Conservation (phyloP, 31 red algal species). For the Asparagopsis taxiformis region DNA sequence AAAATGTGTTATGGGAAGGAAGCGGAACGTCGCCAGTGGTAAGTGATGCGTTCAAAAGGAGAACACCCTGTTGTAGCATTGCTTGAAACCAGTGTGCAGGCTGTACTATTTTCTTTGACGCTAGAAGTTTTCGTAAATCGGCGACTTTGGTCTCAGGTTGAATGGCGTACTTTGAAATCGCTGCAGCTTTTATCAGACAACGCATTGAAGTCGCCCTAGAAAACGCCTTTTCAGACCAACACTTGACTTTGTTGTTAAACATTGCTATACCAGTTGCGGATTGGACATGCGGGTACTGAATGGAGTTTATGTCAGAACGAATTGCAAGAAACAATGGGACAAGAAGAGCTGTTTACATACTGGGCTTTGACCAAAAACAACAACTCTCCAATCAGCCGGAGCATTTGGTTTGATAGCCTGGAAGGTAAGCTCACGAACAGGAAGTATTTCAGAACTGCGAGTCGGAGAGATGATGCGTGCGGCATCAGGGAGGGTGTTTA, state of each 20-base stretch:
- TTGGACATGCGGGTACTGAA: too few relatives aligned
- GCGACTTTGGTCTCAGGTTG: background rate
- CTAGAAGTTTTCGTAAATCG: slow-evolving; percentile 3
- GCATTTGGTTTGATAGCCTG: slow-evolving; percentile 16
- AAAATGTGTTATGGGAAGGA: slow-evolving; percentile 12
- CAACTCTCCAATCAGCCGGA: slow-evolving; percentile 8
- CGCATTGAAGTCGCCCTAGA: slow-evolving; percentile 6
- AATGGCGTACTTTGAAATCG: slow-evolving; percentile 10
- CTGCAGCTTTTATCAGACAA: slow-evolving; percentile 18
- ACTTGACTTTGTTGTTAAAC: background rate
- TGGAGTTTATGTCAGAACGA: too few relatives aligned
- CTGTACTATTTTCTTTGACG: background rate
- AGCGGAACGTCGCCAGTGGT: background rate
- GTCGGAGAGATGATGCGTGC: background rate
- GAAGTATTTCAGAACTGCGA: background rate
- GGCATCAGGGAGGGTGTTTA: background rate
- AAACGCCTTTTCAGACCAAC: slow-evolving; percentile 2
- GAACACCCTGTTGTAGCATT: slow-evolving; percentile 6
- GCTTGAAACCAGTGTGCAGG: slow-evolving; percentile 22
- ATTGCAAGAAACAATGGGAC: too few relatives aligned
- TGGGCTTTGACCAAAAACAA: slow-evolving; percentile 23
- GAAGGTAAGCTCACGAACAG: slow-evolving; percentile 24
- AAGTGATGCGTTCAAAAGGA: slow-evolving; percentile 23
- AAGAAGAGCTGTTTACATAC: background rate
- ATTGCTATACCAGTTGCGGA: slow-evolving; percentile 16